These are phyloP conservation scores for Mediolabrus comicus DNA, from an alignment of 108 stramenopile species.

Conservation along the genomic window DNA sequence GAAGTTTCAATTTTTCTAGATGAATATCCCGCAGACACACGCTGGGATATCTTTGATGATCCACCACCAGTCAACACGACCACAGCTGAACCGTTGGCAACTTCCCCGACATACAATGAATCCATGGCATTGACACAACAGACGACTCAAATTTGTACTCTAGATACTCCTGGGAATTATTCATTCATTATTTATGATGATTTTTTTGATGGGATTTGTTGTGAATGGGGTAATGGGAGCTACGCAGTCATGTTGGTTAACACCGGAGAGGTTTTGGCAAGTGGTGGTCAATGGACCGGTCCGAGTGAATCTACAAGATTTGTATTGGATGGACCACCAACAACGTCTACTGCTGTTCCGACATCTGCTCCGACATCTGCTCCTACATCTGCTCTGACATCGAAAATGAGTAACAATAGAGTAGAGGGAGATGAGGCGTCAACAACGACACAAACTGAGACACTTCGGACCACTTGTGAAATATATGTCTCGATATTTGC, in stretches of 20 bases:
- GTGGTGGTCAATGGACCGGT: neutral
- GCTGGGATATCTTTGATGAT: neutral
- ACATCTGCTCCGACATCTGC: neutral
- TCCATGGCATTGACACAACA: neutral
- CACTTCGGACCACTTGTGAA: slow-evolving; percentile 42
- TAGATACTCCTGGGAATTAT: slow-evolving; percentile 6
- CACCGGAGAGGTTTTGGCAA: neutral
- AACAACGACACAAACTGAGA: slow-evolving; percentile 14
- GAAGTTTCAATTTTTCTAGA: neutral
- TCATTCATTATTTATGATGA: slow-evolving; percentile 29
- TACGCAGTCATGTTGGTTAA: neutral
- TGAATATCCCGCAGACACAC: neutral
- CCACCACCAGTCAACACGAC: neutral
- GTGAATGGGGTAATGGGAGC: slow-evolving; percentile 11
- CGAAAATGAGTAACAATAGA: neutral
- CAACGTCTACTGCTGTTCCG: no score
- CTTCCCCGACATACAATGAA: neutral
- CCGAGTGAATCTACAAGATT: neutral
- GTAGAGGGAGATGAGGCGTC: no score
- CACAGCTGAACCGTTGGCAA: no score
- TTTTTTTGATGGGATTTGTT: slow-evolving; percentile 38
- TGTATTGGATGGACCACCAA: no score
- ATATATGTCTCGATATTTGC: slow-evolving; percentile 61
- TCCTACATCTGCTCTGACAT: no score
- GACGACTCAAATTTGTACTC: neutral